Percentiles rank a stretch among this genome's conserved stretches.
Conservation (phyloP, 129 eudicot genomes). For the Dittrichia graveolens region DNA sequence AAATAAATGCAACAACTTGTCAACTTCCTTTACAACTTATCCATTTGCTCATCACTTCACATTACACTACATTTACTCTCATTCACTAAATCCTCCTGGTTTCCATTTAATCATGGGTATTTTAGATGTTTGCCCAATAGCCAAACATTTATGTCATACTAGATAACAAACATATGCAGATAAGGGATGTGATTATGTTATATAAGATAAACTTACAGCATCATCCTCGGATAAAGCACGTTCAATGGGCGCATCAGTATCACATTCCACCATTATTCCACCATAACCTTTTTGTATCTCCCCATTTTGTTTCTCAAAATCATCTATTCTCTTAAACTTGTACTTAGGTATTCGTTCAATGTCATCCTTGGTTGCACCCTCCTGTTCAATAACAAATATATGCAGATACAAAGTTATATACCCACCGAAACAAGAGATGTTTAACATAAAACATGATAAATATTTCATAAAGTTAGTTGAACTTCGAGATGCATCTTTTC, state of each 20-base stretch:
- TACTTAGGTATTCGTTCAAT: slow-evolving; percentile 72
- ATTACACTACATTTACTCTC: not conserved
- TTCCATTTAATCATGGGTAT: not conserved
- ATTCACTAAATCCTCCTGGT: not conserved
- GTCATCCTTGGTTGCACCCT: slow-evolving; percentile 82
- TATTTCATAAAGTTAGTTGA: slow-evolving; percentile 15
- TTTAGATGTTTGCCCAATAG: slow-evolving; percentile 1
- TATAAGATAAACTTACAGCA: slow-evolving; percentile 67
- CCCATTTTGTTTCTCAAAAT: slow-evolving; percentile 73
- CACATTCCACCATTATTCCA: slow-evolving; percentile 87
- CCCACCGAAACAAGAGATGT: not conserved
- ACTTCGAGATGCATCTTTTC: not conserved
- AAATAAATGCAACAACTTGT: not conserved
- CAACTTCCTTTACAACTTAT: too few relatives aligned
- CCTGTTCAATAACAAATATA: slow-evolving; percentile 46
- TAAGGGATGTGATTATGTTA: not conserved
- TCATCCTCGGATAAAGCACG: slow-evolving; percentile 80
- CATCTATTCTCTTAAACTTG: slow-evolving; percentile 64
- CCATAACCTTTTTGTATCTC: slow-evolving; percentile 88
- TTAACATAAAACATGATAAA: not conserved
- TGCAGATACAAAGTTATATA: not conserved
- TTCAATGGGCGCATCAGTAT: slow-evolving; percentile 71
- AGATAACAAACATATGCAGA: not conserved
- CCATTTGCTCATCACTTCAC: not conserved
- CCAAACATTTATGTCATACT: not conserved